A percentile compares a stretch with the other conserved stretches of the same genome.
phyloP scores from a whole-genome alignment of 108 stramenopile species.

The Schizochytrium sp. region DNA sequence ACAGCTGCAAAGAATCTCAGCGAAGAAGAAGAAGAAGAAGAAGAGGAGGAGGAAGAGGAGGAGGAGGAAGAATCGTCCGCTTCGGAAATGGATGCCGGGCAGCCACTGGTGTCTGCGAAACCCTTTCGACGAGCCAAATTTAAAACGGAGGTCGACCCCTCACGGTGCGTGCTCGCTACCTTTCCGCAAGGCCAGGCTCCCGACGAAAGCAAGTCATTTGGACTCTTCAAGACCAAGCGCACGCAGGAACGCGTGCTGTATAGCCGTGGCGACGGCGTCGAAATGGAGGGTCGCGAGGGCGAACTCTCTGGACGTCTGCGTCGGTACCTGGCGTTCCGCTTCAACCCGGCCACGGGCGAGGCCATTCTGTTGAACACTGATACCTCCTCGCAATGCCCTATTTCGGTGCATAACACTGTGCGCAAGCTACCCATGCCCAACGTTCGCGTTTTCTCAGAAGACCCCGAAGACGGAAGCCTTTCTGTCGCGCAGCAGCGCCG shows the following conservation, averaged over 20 bases:
- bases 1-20: too few species aligned
- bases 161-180: neutral
- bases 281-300: neutral
- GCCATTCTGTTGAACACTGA: neutral
- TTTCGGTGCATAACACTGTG: neutral
- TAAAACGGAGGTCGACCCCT: neutral
- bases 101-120: neutral
- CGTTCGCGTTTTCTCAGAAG: neutral
- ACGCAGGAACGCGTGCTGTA: neutral
- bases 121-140: neutral
- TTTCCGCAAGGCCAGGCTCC: neutral
- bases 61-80: neutral
- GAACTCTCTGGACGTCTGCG: neutral
- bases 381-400: neutral
- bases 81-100: neutral
- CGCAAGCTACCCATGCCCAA: neutral
- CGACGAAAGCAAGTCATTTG: neutral
- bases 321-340: neutral
- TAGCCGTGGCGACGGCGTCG: neutral
- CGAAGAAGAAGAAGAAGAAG: neutral
- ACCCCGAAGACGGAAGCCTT: neutral
- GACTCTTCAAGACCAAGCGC: neutral
- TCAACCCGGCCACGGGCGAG: neutral
- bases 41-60: neutral
- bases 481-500: neutral